A percentile compares a stretch with the other conserved stretches of the same genome.
Conservation (phyloP, 2,329 filamentous ascomycete genomes). For the Knoxdaviesia capensis region DNA sequence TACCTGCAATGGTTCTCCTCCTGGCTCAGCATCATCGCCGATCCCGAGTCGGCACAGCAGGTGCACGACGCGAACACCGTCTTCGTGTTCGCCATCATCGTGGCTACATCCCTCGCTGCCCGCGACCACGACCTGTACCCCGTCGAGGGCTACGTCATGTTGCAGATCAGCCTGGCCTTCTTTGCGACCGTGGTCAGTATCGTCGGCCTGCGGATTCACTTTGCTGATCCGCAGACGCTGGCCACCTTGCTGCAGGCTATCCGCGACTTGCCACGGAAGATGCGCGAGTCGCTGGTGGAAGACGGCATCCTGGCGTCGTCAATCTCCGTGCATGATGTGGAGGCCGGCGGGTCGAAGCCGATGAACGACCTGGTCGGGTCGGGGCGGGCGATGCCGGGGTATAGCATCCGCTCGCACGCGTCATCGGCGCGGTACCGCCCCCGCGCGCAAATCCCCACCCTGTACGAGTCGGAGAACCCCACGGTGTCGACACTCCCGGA, state of each 20-base stretch:
- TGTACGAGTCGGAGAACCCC: too few species aligned
- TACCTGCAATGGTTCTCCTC: slow-evolving; percentile 8
- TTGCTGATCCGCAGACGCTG: neutral
- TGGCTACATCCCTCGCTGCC: slow-evolving; percentile 2
- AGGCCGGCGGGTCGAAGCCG: too few species aligned
- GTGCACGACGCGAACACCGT: slow-evolving; percentile 3
- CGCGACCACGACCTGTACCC: neutral
- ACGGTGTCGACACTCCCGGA: too few species aligned
- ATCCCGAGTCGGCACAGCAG: slow-evolving; percentile 2
- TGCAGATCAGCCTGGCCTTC: slow-evolving; percentile 3
- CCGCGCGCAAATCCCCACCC: too few species aligned
- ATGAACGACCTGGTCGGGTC: too few species aligned
- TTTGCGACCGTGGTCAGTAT: slow-evolving; percentile 1
- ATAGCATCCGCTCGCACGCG: too few species aligned
- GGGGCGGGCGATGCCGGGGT: too few species aligned
- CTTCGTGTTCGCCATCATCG: slow-evolving; percentile 3
- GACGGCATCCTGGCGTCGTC: too few species aligned
- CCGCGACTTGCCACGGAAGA: too few species aligned
- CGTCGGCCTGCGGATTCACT: slow-evolving; percentile 1
- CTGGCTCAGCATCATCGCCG: slow-evolving; percentile 1
- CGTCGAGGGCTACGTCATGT: slow-evolving; percentile 4
- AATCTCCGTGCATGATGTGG: too few species aligned
- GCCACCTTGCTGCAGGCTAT: neutral
- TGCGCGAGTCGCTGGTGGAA: too few species aligned
- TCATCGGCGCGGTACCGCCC: too few species aligned